Conservation (phyloP, 176 grass and related monocot species). For the Lolium rigidum region DNA sequence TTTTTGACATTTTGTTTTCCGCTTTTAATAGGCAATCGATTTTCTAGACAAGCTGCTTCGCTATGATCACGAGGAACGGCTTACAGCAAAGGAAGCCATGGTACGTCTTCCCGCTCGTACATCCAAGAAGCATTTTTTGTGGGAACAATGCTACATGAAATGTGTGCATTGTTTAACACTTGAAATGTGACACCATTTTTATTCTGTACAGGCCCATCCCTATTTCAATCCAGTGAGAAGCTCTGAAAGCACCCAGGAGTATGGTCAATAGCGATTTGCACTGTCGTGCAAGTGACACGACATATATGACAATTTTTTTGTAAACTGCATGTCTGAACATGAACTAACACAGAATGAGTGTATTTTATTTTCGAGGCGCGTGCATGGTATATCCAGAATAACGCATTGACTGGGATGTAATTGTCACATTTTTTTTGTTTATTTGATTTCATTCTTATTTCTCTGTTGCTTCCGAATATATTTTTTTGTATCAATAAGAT, state of each 20-base stretch:
- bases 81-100: conserved; percentile 93
- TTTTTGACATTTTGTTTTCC: conserved; percentile 30
- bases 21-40: conserved; percentile 69
- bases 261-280: conserved; percentile 33
- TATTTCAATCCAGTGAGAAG: conserved; percentile 78
- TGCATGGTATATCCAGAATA: conserved; percentile 15
- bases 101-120: conserved; percentile 18
- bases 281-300: background rate
- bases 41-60: conserved; percentile 82
- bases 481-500: conserved; percentile 23
- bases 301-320: conserved; percentile 5
- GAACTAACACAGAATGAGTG: conserved; percentile 26
- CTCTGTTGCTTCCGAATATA: background rate
- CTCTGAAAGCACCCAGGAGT: conserved; percentile 46
- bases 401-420: conserved; percentile 16
- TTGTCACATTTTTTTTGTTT: background rate
- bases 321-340: background rate
- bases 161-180: background rate
- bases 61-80: conserved; percentile 94
- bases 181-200: conserved; percentile 17
- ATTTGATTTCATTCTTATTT: conserved; percentile 26
- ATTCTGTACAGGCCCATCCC: conserved; percentile 66
- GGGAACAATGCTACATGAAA: background rate
- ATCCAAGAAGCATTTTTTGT: conserved; percentile 24
- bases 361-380: background rate